Conservation (phyloP, 441 rosid genomes). For the Corymbia citriodora region DNA sequence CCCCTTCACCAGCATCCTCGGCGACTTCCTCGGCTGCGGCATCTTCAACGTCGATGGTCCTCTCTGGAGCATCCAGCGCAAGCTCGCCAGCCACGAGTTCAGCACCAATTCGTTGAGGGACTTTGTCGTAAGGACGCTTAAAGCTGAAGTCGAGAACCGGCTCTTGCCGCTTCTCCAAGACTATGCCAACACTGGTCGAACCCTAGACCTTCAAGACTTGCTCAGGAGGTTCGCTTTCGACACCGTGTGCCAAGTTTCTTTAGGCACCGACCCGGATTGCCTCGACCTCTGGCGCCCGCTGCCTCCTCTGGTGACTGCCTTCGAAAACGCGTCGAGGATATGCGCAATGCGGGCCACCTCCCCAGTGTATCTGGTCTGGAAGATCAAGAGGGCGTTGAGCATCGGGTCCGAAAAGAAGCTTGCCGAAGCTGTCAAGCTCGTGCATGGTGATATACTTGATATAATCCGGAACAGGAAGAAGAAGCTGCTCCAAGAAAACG, state of each 20-base stretch:
- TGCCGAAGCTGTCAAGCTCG: slow-evolving; percentile 33
- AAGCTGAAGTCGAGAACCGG: slow-evolving; percentile 42
- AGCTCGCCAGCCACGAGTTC: slow-evolving; percentile 80
- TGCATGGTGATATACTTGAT: slow-evolving; percentile 42
- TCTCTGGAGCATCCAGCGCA: slow-evolving; percentile 58
- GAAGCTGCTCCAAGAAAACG: slow-evolving; percentile 17
- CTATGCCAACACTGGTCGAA: slow-evolving; percentile 8
- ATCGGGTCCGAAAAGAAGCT: slow-evolving; percentile 56
- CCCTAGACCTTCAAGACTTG: slow-evolving; percentile 58
- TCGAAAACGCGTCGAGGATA: slow-evolving; percentile 54
- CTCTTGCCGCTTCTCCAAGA: slow-evolving; percentile 42
- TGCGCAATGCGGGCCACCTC: slow-evolving; percentile 61
- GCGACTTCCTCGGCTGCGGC: slow-evolving; percentile 61
- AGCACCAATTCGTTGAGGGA: slow-evolving; percentile 47
- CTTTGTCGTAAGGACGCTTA: slow-evolving; percentile 35
- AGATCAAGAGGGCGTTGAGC: slow-evolving; percentile 38
- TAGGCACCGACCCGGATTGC: slow-evolving; percentile 39
- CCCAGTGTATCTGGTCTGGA: slow-evolving; percentile 53
- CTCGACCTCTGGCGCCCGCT: slow-evolving; percentile 28
- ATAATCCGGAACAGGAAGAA: slow-evolving; percentile 35
- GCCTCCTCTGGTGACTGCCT: slow-evolving; percentile 44
- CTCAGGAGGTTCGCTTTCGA: slow-evolving; percentile 51
- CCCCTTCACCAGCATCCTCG: slow-evolving; percentile 59
- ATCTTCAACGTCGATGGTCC: slow-evolving; percentile 48
- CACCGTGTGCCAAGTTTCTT: slow-evolving; percentile 32